A percentile compares a stretch with the other conserved stretches of the same genome.
These are phyloP conservation scores for Sporothrix luriei DNA, from an alignment of 2,329 filamentous ascomycete genomes.

Conservation along the genomic window DNA sequence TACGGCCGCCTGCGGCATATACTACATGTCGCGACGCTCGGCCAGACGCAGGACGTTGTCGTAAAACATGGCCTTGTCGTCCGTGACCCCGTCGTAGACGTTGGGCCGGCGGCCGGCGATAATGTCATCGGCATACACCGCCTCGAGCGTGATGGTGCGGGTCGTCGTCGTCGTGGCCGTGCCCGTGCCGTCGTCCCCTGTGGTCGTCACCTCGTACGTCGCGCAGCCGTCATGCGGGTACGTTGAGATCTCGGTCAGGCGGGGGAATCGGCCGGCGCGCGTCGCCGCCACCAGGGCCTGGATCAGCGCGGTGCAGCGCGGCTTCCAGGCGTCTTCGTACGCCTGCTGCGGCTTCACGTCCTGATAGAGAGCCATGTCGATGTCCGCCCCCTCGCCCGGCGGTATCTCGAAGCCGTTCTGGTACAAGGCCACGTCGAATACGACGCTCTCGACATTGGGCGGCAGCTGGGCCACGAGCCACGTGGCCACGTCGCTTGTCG, in stretches of 20 bases:
- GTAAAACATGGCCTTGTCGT: neutral
- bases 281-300: conserved; percentile 5
- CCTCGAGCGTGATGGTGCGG: neutral
- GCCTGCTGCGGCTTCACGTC: neutral
- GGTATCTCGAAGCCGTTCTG: no score
- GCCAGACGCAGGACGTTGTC: neutral
- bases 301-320: neutral
- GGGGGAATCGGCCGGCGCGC: neutral
- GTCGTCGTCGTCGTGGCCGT: neutral
- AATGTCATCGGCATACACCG: neutral
- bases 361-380: no score
- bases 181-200: neutral
- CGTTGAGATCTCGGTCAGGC: neutral
- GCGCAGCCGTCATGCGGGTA: no score
- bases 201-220: neutral
- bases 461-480: neutral
- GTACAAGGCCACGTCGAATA: neutral
- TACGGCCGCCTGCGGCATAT: neutral
- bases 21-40: no score
- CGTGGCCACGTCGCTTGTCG: neutral
- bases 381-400: no score
- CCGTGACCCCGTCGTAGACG: neutral
- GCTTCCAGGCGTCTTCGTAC: neutral
- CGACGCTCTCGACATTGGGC: neutral
- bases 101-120: neutral